Evolutionary conservation across 2,329 filamentous ascomycete genomes (phyloP).

Genomic region (Trichoderma sp.): DNA sequence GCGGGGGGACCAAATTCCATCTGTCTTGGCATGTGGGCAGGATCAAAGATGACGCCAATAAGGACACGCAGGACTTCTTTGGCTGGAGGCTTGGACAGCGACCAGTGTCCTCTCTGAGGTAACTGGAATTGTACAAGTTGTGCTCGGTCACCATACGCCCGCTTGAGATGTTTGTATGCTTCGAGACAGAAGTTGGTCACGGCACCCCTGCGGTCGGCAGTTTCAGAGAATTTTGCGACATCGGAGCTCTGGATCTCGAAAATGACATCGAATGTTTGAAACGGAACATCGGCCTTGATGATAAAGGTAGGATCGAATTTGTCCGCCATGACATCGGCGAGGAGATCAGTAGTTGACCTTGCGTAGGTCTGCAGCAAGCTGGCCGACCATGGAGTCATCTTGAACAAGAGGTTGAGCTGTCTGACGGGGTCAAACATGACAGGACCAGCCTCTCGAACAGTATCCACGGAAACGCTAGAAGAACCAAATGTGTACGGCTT

Average conservation of each 20-base stretch:
- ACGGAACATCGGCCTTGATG: conserved; percentile 51
- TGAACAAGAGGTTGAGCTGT: conserved; percentile 80
- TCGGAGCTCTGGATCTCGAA: conserved; percentile 38
- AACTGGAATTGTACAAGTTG: conserved; percentile 62
- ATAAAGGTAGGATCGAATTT: conserved; percentile 88
- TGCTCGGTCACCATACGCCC: conserved; percentile 73
- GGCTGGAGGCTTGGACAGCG: conserved; percentile 26
- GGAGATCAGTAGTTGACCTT: conserved; percentile 66
- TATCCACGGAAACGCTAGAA: conserved; percentile 33
- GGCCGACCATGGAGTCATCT: conserved; percentile 87
- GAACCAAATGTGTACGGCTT: conserved; percentile 58
- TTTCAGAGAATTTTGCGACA: conserved; percentile 29
- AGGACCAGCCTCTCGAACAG: conserved; percentile 52
- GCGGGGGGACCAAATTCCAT: conserved; percentile 87
- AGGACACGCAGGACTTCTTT: conserved; percentile 43
- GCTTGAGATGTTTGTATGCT: conserved; percentile 63
- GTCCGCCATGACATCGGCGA: conserved; percentile 71
- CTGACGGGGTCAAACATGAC: conserved; percentile 75
- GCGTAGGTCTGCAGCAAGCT: conserved; percentile 71
- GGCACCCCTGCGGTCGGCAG: conserved; percentile 43
- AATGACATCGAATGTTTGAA: conserved; percentile 55
- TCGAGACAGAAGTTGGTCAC: conserved; percentile 51
- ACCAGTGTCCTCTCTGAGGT: conserved; percentile 34
- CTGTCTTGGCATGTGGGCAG: conserved; percentile 67
- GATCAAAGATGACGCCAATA: conserved; percentile 70